Conservation (phyloP, 164 flowering plant genomes). For the Chimonanthus salicifolius region DNA sequence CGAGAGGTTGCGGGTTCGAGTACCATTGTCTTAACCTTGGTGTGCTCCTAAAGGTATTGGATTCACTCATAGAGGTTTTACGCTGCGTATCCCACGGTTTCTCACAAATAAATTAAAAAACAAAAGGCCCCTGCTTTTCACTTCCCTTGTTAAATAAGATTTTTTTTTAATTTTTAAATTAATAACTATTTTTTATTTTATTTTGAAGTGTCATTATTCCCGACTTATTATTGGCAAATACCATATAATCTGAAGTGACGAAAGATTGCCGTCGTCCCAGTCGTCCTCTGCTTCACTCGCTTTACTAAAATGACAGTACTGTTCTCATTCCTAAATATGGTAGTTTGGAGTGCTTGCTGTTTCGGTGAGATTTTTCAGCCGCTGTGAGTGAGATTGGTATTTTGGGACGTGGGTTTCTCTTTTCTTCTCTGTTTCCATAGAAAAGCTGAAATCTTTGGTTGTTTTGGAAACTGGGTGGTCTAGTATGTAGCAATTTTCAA, state of each 20-base stretch:
- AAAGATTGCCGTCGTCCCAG: constrained; percentile 16
- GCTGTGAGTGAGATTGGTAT: neutral
- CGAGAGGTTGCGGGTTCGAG: too few species aligned
- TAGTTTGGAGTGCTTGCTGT: neutral
- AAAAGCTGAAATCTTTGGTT: neutral
- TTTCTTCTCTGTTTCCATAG: neutral
- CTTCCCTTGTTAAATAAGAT: too few species aligned
- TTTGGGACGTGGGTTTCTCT: neutral
- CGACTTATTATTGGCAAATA: neutral
- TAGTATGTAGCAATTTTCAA: neutral
- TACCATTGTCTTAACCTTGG: too few species aligned
- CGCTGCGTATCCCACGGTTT: too few species aligned
- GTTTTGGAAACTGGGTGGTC: constrained; percentile 3
- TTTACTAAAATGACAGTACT: constrained; percentile 28
- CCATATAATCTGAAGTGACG: neutral
- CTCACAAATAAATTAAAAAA: too few species aligned
- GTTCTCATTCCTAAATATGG: constrained; percentile 18
- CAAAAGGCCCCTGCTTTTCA: too few species aligned
- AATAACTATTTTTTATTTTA: too few species aligned
- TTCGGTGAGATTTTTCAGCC: neutral
- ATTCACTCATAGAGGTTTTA: too few species aligned
- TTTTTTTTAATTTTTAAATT: too few species aligned
- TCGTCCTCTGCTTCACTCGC: constrained; percentile 32
- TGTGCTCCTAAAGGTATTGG: too few species aligned
- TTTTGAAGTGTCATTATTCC: too few species aligned